These are phyloP conservation scores for Rachicladosporium sp. DNA, from an alignment of 2,329 filamentous ascomycete genomes.

Conservation along the genomic window DNA sequence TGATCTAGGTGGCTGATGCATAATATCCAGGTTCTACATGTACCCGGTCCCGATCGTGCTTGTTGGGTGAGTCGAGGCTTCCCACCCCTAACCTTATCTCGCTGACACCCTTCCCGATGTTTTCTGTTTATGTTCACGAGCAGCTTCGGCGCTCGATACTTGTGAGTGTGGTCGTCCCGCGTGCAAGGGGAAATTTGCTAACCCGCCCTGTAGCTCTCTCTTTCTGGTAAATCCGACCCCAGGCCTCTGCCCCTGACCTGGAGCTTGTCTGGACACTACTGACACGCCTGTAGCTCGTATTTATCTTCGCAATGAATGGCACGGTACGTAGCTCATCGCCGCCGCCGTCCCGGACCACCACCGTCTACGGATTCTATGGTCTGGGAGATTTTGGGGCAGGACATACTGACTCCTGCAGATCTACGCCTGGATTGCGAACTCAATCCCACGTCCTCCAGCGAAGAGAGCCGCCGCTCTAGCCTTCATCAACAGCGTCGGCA, in stretches of 20 bases:
- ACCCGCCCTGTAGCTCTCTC: too few relatives aligned
- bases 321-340: conserved; percentile 19
- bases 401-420: conserved; percentile 2
- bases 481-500: conserved; percentile 30
- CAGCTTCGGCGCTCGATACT: conserved; percentile 42
- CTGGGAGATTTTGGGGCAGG: too few relatives aligned
- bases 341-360: neutral
- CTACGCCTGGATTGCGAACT: conserved; percentile 30
- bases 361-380: too few relatives aligned
- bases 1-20: too few relatives aligned
- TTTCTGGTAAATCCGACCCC: too few relatives aligned
- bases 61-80: conserved; percentile 25
- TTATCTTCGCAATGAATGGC: conserved; percentile 44
- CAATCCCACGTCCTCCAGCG: conserved; percentile 29
- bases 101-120: too few relatives aligned
- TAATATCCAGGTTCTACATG: conserved; percentile 28
- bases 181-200: too few relatives aligned
- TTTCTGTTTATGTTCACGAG: conserved; percentile 43
- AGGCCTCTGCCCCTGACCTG: too few relatives aligned
- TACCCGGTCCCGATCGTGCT: conserved; percentile 42
- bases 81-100: too few relatives aligned
- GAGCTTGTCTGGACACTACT: too few relatives aligned
- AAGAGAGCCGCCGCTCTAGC: conserved; percentile 33
- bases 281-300: conserved; percentile 16
- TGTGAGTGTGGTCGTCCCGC: conserved; percentile 20